Conservation (phyloP, 768 basidiomycete genomes). For the Lyophyllum semitale region DNA sequence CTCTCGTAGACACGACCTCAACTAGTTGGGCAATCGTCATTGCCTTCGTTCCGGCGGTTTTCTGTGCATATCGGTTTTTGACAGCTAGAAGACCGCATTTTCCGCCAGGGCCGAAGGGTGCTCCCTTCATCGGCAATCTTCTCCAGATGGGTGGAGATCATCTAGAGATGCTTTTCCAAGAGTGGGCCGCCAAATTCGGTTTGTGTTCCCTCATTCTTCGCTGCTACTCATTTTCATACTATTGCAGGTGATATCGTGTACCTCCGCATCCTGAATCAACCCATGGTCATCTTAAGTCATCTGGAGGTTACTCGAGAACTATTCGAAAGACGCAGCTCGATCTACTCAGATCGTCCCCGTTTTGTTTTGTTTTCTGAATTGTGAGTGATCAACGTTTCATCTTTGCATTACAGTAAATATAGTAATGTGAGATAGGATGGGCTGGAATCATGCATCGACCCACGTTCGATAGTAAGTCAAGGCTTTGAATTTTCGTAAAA, state of each 20-base stretch:
- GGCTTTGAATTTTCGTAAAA: background rate
- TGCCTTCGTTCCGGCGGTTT: slow-evolving; percentile 8
- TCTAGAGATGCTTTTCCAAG: slow-evolving; percentile 40
- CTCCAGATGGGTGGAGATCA: slow-evolving; percentile 43
- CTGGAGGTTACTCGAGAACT: slow-evolving; percentile 45
- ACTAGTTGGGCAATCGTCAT: slow-evolving; percentile 12
- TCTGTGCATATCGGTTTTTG: slow-evolving; percentile 25
- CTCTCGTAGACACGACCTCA: background rate
- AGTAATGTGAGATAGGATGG: slow-evolving; percentile 39
- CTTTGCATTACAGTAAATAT: background rate
- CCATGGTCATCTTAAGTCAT: slow-evolving; percentile 53
- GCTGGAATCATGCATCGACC: slow-evolving; percentile 48
- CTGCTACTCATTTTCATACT: background rate
- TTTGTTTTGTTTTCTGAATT: slow-evolving; percentile 50
- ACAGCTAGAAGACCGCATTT: slow-evolving; percentile 26
- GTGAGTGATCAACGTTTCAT: slow-evolving; percentile 28
- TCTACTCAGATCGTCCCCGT: slow-evolving; percentile 54
- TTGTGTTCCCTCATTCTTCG: slow-evolving; percentile 10
- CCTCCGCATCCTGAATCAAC: slow-evolving; percentile 42
- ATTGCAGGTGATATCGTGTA: slow-evolving; percentile 45
- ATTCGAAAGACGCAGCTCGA: slow-evolving; percentile 54
- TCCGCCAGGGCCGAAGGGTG: slow-evolving; percentile 49
- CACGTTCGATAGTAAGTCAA: slow-evolving; percentile 46
- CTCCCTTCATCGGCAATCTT: slow-evolving; percentile 49
- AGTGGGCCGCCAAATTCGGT: slow-evolving; percentile 49